A percentile compares a stretch with the other conserved stretches of the same genome.
phyloP scores from a whole-genome alignment of 768 basidiomycete genomes.

The Lactarius tabidus region DNA sequence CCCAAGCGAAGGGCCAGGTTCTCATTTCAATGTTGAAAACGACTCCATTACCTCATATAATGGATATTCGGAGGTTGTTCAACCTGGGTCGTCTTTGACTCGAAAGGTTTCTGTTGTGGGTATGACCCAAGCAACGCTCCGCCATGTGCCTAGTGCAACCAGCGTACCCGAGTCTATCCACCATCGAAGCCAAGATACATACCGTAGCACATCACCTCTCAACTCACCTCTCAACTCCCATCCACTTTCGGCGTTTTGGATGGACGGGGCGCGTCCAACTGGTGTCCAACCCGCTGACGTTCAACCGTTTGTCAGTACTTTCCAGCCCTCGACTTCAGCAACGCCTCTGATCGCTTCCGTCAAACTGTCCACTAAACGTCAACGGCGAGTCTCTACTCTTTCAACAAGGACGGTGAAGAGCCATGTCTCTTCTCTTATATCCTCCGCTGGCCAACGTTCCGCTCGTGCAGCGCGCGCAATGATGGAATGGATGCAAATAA shows the following conservation, averaged over 20 bases:
- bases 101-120: conserved; percentile 34
- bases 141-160: conserved; percentile 22
- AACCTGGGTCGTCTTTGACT: conserved; percentile 23
- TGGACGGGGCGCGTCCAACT: background rate
- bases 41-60: conserved; percentile 20
- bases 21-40: conserved; percentile 1
- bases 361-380: background rate
- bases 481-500: conserved; percentile 40
- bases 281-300: background rate
- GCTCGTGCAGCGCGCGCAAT: conserved; percentile 13
- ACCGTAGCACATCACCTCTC: conserved; percentile 14
- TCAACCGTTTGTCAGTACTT: background rate
- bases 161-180: conserved; percentile 3
- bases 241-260: conserved; percentile 3
- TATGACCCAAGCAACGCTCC: conserved; percentile 35
- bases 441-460: conserved; percentile 28
- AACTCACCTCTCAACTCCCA: conserved; percentile 11
- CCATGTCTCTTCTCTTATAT: conserved; percentile 49
- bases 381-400: conserved; percentile 39
- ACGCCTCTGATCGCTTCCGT: background rate
- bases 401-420: conserved; percentile 41
- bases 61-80: background rate
- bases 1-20: background rate
- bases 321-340: conserved; percentile 4
- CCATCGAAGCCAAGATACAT: conserved; percentile 9